Percentiles rank a stretch among this genome's conserved stretches.
Conservation (phyloP, 192 early-diverging fungal species). For the Coemansia sp. region DNA sequence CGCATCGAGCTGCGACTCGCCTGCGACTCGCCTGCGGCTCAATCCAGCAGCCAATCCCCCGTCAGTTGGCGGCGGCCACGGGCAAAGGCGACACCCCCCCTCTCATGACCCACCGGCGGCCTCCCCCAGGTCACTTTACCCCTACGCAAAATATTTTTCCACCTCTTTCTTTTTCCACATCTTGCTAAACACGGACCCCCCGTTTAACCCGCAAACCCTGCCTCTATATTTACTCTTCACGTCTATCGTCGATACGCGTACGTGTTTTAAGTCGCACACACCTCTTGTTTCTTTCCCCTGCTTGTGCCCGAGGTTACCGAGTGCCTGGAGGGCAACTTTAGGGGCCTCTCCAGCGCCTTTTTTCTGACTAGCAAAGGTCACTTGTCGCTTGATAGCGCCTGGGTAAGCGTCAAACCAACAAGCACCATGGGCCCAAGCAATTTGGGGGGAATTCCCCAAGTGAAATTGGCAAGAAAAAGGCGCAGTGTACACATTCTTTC, state of each 20-base stretch:
- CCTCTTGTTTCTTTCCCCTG: background rate
- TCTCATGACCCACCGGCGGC: background rate
- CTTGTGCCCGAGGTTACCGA: background rate
- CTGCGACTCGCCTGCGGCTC: background rate
- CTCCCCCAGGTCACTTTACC: background rate
- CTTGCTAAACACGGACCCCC: background rate
- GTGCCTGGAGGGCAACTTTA: background rate
- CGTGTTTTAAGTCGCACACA: background rate
- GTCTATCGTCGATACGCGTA: background rate
- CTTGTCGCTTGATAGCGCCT: too few relatives aligned
- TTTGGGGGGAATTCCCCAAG: too few relatives aligned
- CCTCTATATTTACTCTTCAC: slow-evolving; percentile 8
- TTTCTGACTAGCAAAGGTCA: too few relatives aligned
- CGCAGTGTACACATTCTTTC: too few relatives aligned
- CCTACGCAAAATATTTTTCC: background rate
- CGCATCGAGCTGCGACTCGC: background rate
- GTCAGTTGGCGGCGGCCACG: background rate
- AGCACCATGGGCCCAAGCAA: too few relatives aligned
- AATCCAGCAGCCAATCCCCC: background rate
- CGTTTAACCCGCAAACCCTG: background rate
- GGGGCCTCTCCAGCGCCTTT: background rate
- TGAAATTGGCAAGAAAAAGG: too few relatives aligned
- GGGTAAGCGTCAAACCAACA: too few relatives aligned
- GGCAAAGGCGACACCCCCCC: background rate
- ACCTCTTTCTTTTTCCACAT: background rate